These are phyloP conservation scores for Brassica carinata DNA, from an alignment of 345 rosid genomes.

Conservation along the genomic window DNA sequence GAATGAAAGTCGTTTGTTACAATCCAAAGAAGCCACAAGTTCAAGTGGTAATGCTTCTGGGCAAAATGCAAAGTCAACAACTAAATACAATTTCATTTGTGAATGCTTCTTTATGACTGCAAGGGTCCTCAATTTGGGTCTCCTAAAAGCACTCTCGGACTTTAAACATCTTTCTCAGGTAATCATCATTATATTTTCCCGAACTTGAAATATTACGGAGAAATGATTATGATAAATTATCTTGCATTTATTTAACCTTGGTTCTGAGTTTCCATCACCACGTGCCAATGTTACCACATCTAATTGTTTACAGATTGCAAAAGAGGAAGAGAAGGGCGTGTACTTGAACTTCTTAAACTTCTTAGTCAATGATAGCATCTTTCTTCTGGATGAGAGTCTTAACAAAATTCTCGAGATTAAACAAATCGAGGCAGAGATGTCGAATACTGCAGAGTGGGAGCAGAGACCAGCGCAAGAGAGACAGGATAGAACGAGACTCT, in stretches of 20 bases:
- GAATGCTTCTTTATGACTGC: constrained; percentile 99
- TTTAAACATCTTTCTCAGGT: constrained; percentile 98
- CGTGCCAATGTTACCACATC: not conserved
- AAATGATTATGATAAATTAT: not conserved
- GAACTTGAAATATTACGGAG: constrained; percentile 14
- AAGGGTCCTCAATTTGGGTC: constrained; percentile 93
- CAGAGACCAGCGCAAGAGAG: constrained; percentile 91
- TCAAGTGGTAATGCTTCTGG: constrained; percentile 54
- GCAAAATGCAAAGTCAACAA: constrained; percentile 41
- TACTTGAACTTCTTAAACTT: constrained; percentile 97
- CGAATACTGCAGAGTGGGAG: constrained; percentile 91
- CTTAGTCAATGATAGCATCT: constrained; percentile 95
- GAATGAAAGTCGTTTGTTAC: constrained; percentile 58
- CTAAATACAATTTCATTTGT: constrained; percentile 74
- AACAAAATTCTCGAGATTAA: constrained; percentile 96
- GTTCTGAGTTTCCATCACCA: constrained; percentile 3
- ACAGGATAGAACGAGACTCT: constrained; percentile 91
- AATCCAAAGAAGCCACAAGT: constrained; percentile 78
- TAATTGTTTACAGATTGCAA: constrained; percentile 76
- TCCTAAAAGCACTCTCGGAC: constrained; percentile 94
- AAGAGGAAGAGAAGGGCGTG: constrained; percentile 98
- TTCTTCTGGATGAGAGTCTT: constrained; percentile 97
- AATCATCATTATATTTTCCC: constrained; percentile 14
- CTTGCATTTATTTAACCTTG: not conserved
- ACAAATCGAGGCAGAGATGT: constrained; percentile 95